phyloP scores from a whole-genome alignment of 352 stramenopile genomes.

The Pythium periplocum region DNA sequence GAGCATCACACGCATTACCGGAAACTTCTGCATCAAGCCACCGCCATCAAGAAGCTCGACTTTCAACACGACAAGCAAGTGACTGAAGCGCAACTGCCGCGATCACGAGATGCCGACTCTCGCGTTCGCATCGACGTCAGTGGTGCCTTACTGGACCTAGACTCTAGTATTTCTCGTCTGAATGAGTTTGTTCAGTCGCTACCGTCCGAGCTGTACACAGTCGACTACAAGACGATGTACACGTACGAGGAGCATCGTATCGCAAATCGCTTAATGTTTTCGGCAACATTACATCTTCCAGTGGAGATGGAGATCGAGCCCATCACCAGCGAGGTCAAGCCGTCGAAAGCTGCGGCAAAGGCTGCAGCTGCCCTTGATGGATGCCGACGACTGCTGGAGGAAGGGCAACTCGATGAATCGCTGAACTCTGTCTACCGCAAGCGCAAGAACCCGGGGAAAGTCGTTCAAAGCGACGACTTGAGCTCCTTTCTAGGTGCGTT shows the following conservation, averaged over 20 bases:
- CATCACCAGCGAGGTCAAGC: slow-evolving; percentile 42
- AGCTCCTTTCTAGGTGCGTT: slow-evolving; percentile 25
- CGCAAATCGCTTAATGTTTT: slow-evolving; percentile 43
- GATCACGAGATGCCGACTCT: slow-evolving; percentile 27
- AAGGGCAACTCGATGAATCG: slow-evolving; percentile 48
- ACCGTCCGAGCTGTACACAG: slow-evolving; percentile 39
- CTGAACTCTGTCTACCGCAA: slow-evolving; percentile 76
- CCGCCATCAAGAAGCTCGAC: slow-evolving; percentile 56
- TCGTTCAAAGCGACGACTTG: slow-evolving; percentile 35
- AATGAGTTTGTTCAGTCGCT: slow-evolving; percentile 80
- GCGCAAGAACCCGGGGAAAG: slow-evolving; percentile 32
- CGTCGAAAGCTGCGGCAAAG: slow-evolving; percentile 55
- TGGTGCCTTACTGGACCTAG: slow-evolving; percentile 63
- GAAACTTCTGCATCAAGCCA: slow-evolving; percentile 32
- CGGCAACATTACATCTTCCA: slow-evolving; percentile 43
- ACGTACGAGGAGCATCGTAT: slow-evolving; percentile 23
- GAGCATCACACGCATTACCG: slow-evolving; percentile 43
- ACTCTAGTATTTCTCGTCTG: slow-evolving; percentile 65
- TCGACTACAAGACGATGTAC: slow-evolving; percentile 56
- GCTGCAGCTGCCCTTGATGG: slow-evolving; percentile 51
- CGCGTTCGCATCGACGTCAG: slow-evolving; percentile 30
- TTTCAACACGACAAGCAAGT: slow-evolving; percentile 63
- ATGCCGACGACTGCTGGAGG: slow-evolving; percentile 46
- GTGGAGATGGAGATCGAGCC: slow-evolving; percentile 36
- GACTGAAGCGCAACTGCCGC: slow-evolving; percentile 51